Base-by-base conservation (phyloP, 345 rosid species). In the Triadica sebifera region DNA sequence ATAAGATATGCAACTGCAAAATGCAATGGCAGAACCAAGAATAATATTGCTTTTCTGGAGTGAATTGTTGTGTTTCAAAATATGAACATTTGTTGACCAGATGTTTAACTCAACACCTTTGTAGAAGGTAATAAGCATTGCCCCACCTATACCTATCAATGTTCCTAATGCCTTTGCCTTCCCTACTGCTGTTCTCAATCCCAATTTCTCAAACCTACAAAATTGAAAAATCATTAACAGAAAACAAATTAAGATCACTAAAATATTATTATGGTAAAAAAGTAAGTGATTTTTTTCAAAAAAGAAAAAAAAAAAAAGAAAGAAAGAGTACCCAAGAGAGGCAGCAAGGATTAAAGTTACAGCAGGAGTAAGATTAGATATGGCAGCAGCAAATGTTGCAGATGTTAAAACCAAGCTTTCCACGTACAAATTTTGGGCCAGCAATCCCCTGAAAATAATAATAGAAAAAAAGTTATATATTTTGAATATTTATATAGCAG, bases 121-220 rank as follows among this genome's bases (percentile, higher is more conserved):
- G 68, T 72, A 77, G n/a, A 72, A 77, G 3, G 73, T 67, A 1
- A 77, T 57, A 38, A 72, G 25, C 80, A 77, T 77, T 1, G 80
- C 80, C 2, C 80, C 80, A 25, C 73, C 62, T 20, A 72, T 77
- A 38, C 80, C 71, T 20, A 67, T 13, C 66, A 60, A 20, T 12
- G 73, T 72, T 19, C 80, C 80, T 12, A 73, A 12, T 22, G 53
- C 34, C 53, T 77, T 77, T 13, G 76, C 76, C 46, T 72, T 66
- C 41, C 80, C 80, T 8, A 29, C 20, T 19, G 24, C 11, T 22
- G 58, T 65, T 17, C 34, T 59, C 5, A 72, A 0, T 4, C 52
- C 45, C 72, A 77, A 20, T 6, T 39, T 72, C 49, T 77, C 80
- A 49, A 71, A 17, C 75, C 80, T 77, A 53, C 4, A 56, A 0